Base-by-base conservation (phyloP, 768 basidiomycete species). In the Hysterangium stoloniferum region DNA sequence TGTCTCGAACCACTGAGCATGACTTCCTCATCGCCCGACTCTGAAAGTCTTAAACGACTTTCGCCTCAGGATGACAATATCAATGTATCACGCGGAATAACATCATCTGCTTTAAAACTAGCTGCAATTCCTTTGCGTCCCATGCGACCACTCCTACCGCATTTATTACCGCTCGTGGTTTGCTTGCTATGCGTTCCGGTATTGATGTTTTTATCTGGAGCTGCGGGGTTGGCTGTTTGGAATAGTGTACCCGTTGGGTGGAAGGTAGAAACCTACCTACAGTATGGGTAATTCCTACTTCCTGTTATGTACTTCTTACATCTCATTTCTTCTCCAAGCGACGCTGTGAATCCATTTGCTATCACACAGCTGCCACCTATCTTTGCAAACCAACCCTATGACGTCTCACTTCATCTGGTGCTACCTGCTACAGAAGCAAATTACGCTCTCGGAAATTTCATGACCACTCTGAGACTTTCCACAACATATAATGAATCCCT, bases 401-500 rank as follows among this genome's bases (percentile, higher is more conserved):
- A 88, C 55, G 69, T 92, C 45, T 80, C 79, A 37, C 65, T 91
- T 13, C 75, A 78, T 47, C 68, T 92, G 13, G 63, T 68, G 25
- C 69, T 91, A 6, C 89, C 89, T 9, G 70, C 77, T 3, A 75
- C 75, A 15, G 78, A 81, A 52, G 64, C 80, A 19, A 91, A 88
- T 66, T 69, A 77, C 58, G 80, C 71, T 4, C 77, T 92, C 2
- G 89, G 89, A 35, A 92, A 92, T 63, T 92, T 91, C 64, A 92
- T 92, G 89, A 69, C 79, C 4, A 75, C 71, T 37, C 61, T 91
- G 31, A 79, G 74, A 1, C 65, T 92, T 24, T 70, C 68, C 2
- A 80, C 81, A 0, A 57, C 70, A 25, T 71, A 73, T 15, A 89
- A 89, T 62, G 76, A 73, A 58, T 84, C 86, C 5, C 66, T 92